Evolutionary conservation across 1,284 basidiomycete species (phyloP), one percentile per base, ranked within the genome.

Genomic region (Papiliotrema laurentii): DNA sequence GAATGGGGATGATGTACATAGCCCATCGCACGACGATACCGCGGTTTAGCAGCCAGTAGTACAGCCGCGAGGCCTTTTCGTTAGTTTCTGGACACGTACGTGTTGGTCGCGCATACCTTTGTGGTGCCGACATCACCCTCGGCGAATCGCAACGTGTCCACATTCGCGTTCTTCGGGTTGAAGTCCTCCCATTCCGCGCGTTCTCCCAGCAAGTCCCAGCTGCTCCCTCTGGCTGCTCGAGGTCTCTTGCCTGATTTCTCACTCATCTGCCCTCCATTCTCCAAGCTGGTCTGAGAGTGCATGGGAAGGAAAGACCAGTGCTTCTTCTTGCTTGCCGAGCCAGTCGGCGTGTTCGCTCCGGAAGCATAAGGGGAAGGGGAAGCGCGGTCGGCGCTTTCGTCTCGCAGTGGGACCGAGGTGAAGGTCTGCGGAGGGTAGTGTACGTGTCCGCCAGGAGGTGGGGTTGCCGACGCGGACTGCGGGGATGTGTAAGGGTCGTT

Each of bases 1-100:
- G 72, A 16, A 87, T 71, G 3, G 88, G 88, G 19, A 89, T 66
- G 61, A 89, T 87, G 74, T 85, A 89, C 22, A 89, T 58, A 28
- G 82, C 76, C 88, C 88, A 91, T 41, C 89, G 81, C 18, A 87
- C 83, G 44, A 89, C 76, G 65, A 90, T 85, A 13, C 85, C 86
- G 7, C 81, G 79, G 64, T 85, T 84, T 43, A 89, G 61, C n/a
- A 88, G 77, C 72, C 84, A 89, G 58, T 85, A 79, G 69, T 88
- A 89, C 4, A 85, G 55, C 25, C 61, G 53, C 1, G 60, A 62
- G 11, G 68, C 51, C 66, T 69, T 11, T 4, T 31, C 18, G 19
- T 34, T 18, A 30, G 42, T 26, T n/a, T 5, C 18, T 21, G 22
- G 38, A 1, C n/a, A 31, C 28, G 10, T 24, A 2, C 30, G 11